These are phyloP conservation scores for Cryptosporidium tyzzeri DNA, from an alignment of 169 alveolate species.

Conservation along the genomic window DNA sequence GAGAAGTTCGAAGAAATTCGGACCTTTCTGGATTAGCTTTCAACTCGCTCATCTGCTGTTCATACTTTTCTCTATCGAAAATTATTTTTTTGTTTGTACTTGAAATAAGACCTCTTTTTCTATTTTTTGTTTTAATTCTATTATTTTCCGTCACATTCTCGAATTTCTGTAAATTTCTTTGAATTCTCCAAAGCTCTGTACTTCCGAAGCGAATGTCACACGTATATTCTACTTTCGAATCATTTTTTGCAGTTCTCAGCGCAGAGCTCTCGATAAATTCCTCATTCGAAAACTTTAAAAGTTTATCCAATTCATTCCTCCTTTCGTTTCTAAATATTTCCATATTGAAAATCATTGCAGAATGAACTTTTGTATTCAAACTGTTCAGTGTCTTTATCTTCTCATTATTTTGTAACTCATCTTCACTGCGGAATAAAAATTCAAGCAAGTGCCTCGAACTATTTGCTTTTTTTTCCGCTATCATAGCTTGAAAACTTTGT, in stretches of 20 bases:
- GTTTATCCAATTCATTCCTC: constrained; percentile 26
- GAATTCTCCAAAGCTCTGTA: constrained; percentile 44
- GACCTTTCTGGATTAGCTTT: constrained; percentile 9
- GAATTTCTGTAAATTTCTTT: neutral
- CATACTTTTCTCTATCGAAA: constrained; percentile 40
- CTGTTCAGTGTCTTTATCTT: neutral
- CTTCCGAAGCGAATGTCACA: neutral
- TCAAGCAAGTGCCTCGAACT: neutral
- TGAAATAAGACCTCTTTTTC: constrained; percentile 18
- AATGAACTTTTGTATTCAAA: constrained; percentile 22
- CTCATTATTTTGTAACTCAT: neutral
- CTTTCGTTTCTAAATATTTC: constrained; percentile 38
- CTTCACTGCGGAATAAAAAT: constrained; percentile 8
- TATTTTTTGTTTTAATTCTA: neutral
- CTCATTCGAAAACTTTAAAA: neutral
- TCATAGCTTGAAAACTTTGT: neutral
- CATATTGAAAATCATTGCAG: constrained; percentile 50
- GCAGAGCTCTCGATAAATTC: constrained; percentile 33
- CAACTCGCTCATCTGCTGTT: constrained; percentile 41
- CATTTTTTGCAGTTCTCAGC: constrained; percentile 5
- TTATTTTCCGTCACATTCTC: neutral
- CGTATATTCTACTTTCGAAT: neutral
- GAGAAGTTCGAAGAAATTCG: constrained; percentile 43
- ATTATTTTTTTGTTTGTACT: neutral
- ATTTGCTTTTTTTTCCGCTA: neutral